Evolutionary conservation across 306 rosid species (phyloP), one percentile per base, ranked within the genome.

Genomic region (Begonia loranthoides): DNA sequence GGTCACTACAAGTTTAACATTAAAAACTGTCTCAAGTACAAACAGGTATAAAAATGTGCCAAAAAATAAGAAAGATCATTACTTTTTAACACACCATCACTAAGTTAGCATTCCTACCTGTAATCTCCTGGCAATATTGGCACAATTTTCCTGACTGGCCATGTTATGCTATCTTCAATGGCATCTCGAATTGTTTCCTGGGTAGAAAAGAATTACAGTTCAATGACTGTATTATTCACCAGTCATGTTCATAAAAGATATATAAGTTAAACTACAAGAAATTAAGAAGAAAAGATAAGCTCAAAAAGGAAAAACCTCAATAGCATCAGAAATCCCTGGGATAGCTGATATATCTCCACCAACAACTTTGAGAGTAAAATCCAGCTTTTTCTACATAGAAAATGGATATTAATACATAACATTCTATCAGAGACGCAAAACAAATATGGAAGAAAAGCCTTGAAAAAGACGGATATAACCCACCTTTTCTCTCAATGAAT

Each of bases 171-270:
- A 69, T 81, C 97, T 78, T 90, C 97, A 49, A 90, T 56, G 46
- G 97, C 95, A 67, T 90, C 95, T 57, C 76, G 75, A 57, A 90
- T 78, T 52, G 94, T 90, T 74, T 80, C 95, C 95, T 90, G 75
- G 34, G 59, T 14, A 36, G 21, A 50, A 48, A 17, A n/a, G 40
- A 8, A 21, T n/a, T 43, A 36, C 9, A 50, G 63, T 17, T 61
- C 15, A 43, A 56, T 45, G 49, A 40, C 13, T 17, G 0, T 9
- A 3, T 15, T 24, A 51, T 63, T 48, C 13, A 33, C 17, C 28
- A 60, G 16, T 15, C 54, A 46, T 44, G n/a, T 43, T 10, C 13
- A 43, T 10, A 11, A 43, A n/a, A 10, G 47, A 10, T 10, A 10
- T 4, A 10, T 10, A n/a, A 43, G 15, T 11, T 22, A 34, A 21